phyloP scores from a whole-genome alignment of 352 stramenopile species.

The Pythium utonaiense region DNA sequence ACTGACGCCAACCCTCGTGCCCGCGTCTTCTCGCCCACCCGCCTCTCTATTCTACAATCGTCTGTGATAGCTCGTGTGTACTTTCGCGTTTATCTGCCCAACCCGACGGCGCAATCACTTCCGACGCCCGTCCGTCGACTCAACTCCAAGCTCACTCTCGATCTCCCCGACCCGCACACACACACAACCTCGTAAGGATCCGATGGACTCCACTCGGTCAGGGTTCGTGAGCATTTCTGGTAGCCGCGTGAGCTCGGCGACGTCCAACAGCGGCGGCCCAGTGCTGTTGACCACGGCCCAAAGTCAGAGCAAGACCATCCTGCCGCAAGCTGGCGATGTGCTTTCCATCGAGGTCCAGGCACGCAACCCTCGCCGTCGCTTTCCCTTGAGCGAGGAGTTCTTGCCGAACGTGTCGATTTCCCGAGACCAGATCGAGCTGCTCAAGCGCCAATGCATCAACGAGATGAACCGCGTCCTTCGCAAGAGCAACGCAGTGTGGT shows the following conservation, averaged over 20 bases:
- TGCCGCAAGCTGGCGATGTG: conserved; percentile 50
- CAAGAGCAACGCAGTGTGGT: conserved; percentile 28
- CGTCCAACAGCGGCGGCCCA: conserved; percentile 10
- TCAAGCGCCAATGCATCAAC: conserved; percentile 39
- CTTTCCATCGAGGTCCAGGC: conserved; percentile 62
- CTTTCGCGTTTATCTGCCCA: too few species aligned
- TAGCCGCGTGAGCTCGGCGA: conserved; percentile 12
- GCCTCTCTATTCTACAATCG: too few species aligned
- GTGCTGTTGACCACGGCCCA: conserved; percentile 17
- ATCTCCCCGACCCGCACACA: not conserved
- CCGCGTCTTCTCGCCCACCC: not conserved
- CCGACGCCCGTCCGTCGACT: not conserved
- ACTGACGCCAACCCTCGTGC: not conserved
- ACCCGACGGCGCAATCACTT: not conserved
- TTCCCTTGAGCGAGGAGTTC: conserved; percentile 50
- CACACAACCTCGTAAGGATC: not conserved
- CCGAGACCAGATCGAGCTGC: conserved; percentile 34
- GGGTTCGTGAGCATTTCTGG: not conserved
- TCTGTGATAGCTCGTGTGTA: too few species aligned
- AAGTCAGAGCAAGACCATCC: conserved; percentile 19
- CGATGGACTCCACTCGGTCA: not conserved
- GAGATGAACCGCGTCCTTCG: conserved; percentile 47
- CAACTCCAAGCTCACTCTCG: not conserved
- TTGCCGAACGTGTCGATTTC: conserved; percentile 43
- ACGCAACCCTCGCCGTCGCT: conserved; percentile 52